Evolutionary conservation across 805 yeast genomes (phyloP).

Genomic region (Priceomyces melissophilus): DNA sequence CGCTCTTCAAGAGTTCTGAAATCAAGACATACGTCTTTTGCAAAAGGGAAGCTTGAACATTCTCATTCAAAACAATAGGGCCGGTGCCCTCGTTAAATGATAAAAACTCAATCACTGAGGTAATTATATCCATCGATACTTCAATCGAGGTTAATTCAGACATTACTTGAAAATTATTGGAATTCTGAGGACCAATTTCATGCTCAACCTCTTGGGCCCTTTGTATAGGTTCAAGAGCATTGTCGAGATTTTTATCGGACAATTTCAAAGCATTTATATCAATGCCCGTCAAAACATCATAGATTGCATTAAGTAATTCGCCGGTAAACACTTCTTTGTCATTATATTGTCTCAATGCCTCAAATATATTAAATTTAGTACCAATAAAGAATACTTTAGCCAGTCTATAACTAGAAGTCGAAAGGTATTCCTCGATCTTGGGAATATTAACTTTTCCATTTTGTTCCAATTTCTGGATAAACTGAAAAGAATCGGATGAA

Average conservation of each 20-base stretch:
- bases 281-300: constrained; percentile 21
- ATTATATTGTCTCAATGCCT: constrained; percentile 20
- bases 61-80: constrained; percentile 19
- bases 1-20: constrained; percentile 35
- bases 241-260: constrained; percentile 22
- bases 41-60: constrained; percentile 18
- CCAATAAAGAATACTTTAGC: constrained; percentile 39
- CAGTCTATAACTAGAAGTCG: constrained; percentile 17
- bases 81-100: constrained; percentile 24
- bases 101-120: constrained; percentile 66
- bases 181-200: constrained; percentile 25
- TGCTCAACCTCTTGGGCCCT: constrained; percentile 22
- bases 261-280: constrained; percentile 28
- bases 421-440: constrained; percentile 13
- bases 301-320: constrained; percentile 20
- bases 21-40: constrained; percentile 26
- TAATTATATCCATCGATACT: constrained; percentile 67
- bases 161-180: constrained; percentile 44
- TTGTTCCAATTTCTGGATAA: constrained; percentile 33
- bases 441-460: constrained; percentile 10
- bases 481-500: constrained; percentile 55
- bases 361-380: constrained; percentile 40
- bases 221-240: constrained; percentile 34
- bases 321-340: constrained; percentile 17
- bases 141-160: constrained; percentile 62